A percentile compares a stretch with the other conserved stretches of the same genome.
Evolutionary conservation across 1,284 basidiomycete species (phyloP).

Genomic region (Malassezia pachydermatis): DNA sequence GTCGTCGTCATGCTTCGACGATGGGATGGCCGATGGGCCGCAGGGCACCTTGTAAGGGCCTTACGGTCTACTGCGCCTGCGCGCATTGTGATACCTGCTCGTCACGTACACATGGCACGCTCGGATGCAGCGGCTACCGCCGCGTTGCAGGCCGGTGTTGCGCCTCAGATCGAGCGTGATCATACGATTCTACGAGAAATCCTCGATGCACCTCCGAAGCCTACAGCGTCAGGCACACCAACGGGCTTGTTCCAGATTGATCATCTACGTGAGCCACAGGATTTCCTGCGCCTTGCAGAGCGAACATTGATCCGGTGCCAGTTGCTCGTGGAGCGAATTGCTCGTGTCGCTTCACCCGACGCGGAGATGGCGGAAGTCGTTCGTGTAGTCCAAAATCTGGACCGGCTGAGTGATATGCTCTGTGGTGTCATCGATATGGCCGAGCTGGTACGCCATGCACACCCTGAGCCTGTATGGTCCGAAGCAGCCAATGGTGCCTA

Average conservation of each 20-base stretch:
- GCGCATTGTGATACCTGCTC: too few relatives aligned
- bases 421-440: constrained; percentile 94
- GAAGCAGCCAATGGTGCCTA: constrained; percentile 75
- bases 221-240: background rate
- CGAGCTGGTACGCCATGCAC: constrained; percentile 82
- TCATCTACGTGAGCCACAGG: constrained; percentile 27
- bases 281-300: constrained; percentile 33
- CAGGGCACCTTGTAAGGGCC: too few relatives aligned
- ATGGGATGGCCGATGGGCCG: too few relatives aligned
- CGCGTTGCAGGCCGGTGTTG: constrained; percentile 4
- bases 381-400: constrained; percentile 52
- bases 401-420: constrained; percentile 84
- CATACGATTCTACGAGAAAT: constrained; percentile 2
- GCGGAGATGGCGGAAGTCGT: constrained; percentile 23
- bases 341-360: constrained; percentile 21
- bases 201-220: background rate
- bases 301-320: constrained; percentile 39
- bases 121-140: constrained; percentile 1
- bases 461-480: constrained; percentile 76
- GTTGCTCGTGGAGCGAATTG: constrained; percentile 41
- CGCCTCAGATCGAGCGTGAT: constrained; percentile 8
- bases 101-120: constrained; percentile 8
- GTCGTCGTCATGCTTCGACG: too few relatives aligned
- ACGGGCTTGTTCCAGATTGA: constrained; percentile 38
- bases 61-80: too few relatives aligned